Base-by-base conservation (phyloP, 2,329 filamentous ascomycete genomes). In the Atkinsonella texensis region DNA sequence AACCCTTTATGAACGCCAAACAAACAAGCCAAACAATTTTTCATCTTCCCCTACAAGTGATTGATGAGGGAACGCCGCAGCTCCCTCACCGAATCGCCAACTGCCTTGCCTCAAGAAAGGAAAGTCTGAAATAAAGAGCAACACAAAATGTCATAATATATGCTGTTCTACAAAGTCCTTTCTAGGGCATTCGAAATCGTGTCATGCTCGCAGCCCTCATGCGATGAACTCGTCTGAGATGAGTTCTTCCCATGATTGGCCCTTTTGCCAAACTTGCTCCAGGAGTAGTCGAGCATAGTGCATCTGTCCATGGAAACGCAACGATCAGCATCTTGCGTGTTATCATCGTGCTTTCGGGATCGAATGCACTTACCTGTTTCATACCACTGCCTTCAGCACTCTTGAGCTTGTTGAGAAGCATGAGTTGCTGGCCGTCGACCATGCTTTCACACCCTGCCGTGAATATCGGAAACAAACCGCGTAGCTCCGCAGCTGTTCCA, bases 381-480 rank as follows among this genome's bases (percentile, higher is more conserved):
- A 91, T 83, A 4, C 87, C 87, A 56, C 83, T 83, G 5, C 76
- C 79, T 67, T 91, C 86, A 1, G 88, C 78, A 17, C 75, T 75
- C 62, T 74, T 72, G 61, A 93, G 73, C 46, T 87, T 73, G 57
- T 80, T 76, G 59, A 87, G 69, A 39, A 91, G 79, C 59, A 79
- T 74, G 23, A 69, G 68, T 48, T 81, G 73, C 58, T 84, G 77
- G 2, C 66, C 67, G 35, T 70, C 60, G 47, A 81, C 76, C 51
- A 70, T 69, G 1, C 82, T 80, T 63, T 93, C 85, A 57, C 86
- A 90, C 0, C 87, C 88, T 1, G 87, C 87, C 1, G 85, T 87
- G 65, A 93, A 93, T 68, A 93, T 81, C 0, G 88, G 87, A 57
- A 93, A 90, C 40, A 93, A 65, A 17, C 87, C 69, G 60, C 85